These are phyloP conservation scores for Coffea eugenioides DNA, from an alignment of 257 asterid species.

Conservation along the genomic window DNA sequence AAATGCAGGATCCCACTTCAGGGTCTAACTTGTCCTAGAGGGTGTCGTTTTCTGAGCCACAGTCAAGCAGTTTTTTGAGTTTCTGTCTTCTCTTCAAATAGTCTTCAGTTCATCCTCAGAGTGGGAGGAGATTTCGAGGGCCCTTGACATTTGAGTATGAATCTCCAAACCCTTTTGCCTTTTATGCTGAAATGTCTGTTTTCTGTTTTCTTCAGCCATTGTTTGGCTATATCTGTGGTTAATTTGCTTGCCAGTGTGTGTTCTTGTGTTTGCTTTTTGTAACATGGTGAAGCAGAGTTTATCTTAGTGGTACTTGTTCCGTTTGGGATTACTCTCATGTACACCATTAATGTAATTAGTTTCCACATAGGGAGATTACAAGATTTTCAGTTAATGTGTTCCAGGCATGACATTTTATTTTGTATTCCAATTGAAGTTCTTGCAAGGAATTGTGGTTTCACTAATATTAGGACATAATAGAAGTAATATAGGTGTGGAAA, in stretches of 20 bases:
- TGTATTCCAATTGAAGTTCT: neutral
- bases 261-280: neutral
- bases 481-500: neutral
- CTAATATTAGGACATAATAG: too few species aligned
- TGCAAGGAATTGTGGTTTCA: neutral
- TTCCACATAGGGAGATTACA: neutral
- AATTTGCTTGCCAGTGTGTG: neutral
- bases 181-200: too few species aligned
- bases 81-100: neutral
- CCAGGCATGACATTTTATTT: neutral
- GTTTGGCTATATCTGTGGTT: neutral
- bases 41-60: constrained; percentile 7
- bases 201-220: too few species aligned
- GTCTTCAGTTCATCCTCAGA: neutral
- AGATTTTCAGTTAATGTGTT: neutral
- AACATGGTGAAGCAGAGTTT: neutral
- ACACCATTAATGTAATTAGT: neutral
- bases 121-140: neutral
- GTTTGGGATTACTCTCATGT: too few species aligned
- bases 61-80: neutral
- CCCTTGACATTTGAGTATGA: neutral
- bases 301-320: neutral
- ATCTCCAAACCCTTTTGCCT: neutral
- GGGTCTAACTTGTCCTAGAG: neutral
- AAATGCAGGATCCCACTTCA: neutral